A percentile compares a stretch with the other conserved stretches of the same genome.
These are phyloP conservation scores for Solanum pennellii DNA, from an alignment of 257 asterid genomes.

Conservation along the genomic window DNA sequence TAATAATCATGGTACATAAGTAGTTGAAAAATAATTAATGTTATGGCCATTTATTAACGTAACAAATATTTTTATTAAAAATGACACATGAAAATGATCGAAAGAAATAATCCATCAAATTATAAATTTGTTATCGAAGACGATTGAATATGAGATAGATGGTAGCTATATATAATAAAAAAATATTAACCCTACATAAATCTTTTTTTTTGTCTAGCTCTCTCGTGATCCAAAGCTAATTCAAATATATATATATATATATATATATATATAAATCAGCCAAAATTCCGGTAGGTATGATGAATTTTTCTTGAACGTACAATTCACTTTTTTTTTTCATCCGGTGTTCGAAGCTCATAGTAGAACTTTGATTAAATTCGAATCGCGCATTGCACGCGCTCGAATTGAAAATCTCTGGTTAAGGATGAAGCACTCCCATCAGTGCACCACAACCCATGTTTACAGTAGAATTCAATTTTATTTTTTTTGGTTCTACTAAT, in stretches of 20 bases:
- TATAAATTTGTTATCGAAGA: neutral
- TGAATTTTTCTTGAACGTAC: neutral
- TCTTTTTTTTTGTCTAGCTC: neutral
- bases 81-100: neutral
- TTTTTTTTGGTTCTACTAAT: neutral
- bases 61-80: neutral
- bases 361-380: too few relatives aligned
- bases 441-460: too few relatives aligned
- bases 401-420: too few relatives aligned
- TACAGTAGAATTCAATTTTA: too few relatives aligned
- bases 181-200: neutral
- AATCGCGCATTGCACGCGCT: accelerated
- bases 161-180: neutral
- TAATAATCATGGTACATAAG: neutral
- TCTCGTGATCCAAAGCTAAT: neutral
- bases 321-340: neutral
- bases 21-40: neutral
- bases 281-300: neutral
- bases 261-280: neutral
- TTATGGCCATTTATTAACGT: neutral
- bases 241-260: neutral
- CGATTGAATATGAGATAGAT: neutral
- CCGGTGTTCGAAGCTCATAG: too few relatives aligned
- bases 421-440: accelerated
- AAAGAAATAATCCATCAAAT: neutral